phyloP scores from a whole-genome alignment of 2,329 filamentous ascomycete species.

The Beauveria sp. region DNA sequence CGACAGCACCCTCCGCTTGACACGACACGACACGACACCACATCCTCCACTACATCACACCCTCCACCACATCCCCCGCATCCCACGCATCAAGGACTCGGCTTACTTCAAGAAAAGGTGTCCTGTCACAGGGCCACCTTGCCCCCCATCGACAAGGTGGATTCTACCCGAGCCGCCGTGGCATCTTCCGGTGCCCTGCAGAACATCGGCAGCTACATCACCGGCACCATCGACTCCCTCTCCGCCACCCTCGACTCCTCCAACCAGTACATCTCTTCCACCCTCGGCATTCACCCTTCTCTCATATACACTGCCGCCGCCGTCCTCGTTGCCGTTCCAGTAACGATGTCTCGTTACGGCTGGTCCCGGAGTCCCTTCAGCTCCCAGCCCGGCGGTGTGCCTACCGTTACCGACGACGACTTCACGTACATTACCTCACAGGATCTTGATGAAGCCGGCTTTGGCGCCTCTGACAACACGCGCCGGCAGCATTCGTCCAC shows the following conservation, averaged over 20 bases:
- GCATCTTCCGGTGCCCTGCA: constrained; percentile 57
- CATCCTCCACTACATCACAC: not conserved
- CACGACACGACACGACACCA: not conserved
- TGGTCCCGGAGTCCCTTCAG: constrained; percentile 48
- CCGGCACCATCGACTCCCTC: constrained; percentile 42
- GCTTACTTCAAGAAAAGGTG: constrained; percentile 8
- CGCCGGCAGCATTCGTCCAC: constrained; percentile 31
- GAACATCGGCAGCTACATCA: constrained; percentile 52
- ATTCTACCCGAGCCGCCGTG: constrained; percentile 49
- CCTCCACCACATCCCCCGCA: not conserved
- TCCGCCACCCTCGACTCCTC: constrained; percentile 39
- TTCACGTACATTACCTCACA: constrained; percentile 78
- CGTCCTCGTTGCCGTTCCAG: constrained; percentile 35
- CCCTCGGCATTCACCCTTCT: constrained; percentile 40
- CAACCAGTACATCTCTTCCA: constrained; percentile 44
- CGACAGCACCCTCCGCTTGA: not conserved
- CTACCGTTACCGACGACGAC: constrained; percentile 66
- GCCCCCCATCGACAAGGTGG: constrained; percentile 47
- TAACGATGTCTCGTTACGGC: constrained; percentile 49
- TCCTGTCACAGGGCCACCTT: constrained; percentile 15
- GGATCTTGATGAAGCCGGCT: constrained; percentile 47
- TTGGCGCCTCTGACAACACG: constrained; percentile 21
- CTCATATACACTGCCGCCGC: constrained; percentile 43
- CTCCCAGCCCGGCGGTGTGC: constrained; percentile 39
- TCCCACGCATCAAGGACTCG: not conserved